Conservation (phyloP, 1,284 basidiomycete species). For the Cryptococcus wingfieldii region DNA sequence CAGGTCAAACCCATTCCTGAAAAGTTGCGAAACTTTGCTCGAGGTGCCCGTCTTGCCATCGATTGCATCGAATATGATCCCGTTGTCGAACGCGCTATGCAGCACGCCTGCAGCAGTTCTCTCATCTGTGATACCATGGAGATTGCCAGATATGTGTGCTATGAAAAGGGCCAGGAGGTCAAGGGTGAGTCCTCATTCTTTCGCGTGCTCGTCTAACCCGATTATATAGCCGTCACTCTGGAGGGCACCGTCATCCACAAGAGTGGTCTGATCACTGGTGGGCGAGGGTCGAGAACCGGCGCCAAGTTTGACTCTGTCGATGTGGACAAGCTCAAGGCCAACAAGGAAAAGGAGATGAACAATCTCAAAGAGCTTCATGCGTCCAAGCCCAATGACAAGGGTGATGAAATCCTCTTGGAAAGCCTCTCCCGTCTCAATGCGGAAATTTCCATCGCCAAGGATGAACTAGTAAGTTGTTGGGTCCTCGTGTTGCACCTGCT, state of each 20-base stretch:
- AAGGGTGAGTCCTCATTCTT: slow-evolving; percentile 63
- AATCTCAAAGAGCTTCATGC: slow-evolving; percentile 77
- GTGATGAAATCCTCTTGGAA: slow-evolving; percentile 71
- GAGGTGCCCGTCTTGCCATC: slow-evolving; percentile 86
- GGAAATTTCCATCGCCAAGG: slow-evolving; percentile 64
- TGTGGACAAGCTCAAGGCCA: too few relatives aligned
- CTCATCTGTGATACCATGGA: slow-evolving; percentile 94
- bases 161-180: slow-evolving; percentile 90
- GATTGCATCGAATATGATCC: slow-evolving; percentile 89
- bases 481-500: neutral
- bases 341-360: slow-evolving; percentile 62
- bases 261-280: slow-evolving; percentile 95
- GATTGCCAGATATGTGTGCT: slow-evolving; percentile 82
- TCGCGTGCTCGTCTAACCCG: neutral
- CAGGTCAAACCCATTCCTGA: slow-evolving; percentile 91
- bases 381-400: slow-evolving; percentile 72
- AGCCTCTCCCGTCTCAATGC: slow-evolving; percentile 77
- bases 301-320: slow-evolving; percentile 94
- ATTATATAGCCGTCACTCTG: slow-evolving; percentile 77
- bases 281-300: slow-evolving; percentile 64
- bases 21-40: slow-evolving; percentile 85
- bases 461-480: slow-evolving; percentile 66
- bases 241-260: slow-evolving; percentile 98
- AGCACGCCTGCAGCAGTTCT: slow-evolving; percentile 91
- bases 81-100: slow-evolving; percentile 85